Evolutionary conservation across 345 rosid species (phyloP), one percentile per base, ranked within the genome.

Genomic region (Sisymbrium altissimum): DNA sequence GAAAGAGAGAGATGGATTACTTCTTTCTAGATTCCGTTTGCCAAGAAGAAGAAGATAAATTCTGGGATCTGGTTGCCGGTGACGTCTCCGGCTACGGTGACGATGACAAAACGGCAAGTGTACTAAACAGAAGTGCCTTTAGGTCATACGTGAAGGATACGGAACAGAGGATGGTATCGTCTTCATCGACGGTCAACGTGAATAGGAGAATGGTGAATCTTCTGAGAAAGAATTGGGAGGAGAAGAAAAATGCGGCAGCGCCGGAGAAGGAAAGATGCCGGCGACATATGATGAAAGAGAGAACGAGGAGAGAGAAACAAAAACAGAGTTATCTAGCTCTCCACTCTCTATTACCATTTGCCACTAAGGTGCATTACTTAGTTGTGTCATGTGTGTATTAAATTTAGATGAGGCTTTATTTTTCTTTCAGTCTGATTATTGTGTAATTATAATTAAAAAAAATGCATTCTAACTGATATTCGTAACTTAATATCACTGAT

Each of bases 241-340:
- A 43, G 40, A 49, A 21, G 67, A 35, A 7, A 41, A 70, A 35
- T 30, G 43, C 52, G 29, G 64, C 32, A 18, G 83, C 75, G 11
- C 54, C 72, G n/a, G 85, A 68, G 33, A 77, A 78, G 40, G 77
- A 78, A 1, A 80, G 86, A 57, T 29, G 81, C 41, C 68, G 73
- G 60, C 78, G 70, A 6, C 97, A 85, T 66, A 84, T 76, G 89
- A 50, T 90, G 81, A 86, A 79, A 52, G 98, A 93, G 71, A 81
- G 98, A 78, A 50, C 74, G 59, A 85, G 98, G 61, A 83, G 98
- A 79, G 82, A 76, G 69, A 86, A 44, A 80, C 95, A 90, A 81
- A 87, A 77, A 80, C 69, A 75, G 10, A 79, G 81, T 44, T 93
- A 83, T 82, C 64, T 53, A 0, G 81, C 82, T 61, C 82, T 90